Conservation (phyloP, 2,329 filamentous ascomycete genomes). For the Cordyceps farinosa region DNA sequence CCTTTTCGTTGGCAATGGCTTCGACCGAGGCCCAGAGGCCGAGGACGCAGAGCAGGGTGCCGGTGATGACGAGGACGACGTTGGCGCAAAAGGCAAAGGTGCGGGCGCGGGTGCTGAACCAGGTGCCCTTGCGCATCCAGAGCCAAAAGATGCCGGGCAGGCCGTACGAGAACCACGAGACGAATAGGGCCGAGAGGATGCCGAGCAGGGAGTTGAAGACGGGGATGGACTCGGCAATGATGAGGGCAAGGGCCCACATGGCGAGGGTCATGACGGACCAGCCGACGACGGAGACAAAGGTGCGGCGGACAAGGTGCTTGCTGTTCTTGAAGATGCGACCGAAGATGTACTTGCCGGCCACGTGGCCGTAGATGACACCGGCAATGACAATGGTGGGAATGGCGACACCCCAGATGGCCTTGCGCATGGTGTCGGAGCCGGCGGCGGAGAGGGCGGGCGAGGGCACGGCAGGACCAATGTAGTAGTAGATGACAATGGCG, state of each 20-base stretch:
- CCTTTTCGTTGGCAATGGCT: constrained; percentile 30
- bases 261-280: constrained; percentile 56
- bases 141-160: constrained; percentile 47
- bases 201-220: constrained; percentile 64
- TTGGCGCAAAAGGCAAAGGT: constrained; percentile 32
- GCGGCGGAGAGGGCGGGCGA: constrained; percentile 66
- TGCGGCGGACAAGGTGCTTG: constrained; percentile 50
- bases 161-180: constrained; percentile 62
- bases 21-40: constrained; percentile 40
- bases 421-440: constrained; percentile 48
- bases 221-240: constrained; percentile 67
- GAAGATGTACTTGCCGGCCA: constrained; percentile 65
- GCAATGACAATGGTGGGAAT: constrained; percentile 68
- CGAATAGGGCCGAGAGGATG: constrained; percentile 60
- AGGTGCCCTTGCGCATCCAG: constrained; percentile 43
- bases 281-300: constrained; percentile 46
- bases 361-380: constrained; percentile 66
- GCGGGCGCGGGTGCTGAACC: constrained; percentile 33
- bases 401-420: constrained; percentile 65
- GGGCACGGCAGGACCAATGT: constrained; percentile 56
- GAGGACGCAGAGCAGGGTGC: constrained; percentile 35
- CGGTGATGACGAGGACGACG: constrained; percentile 30
- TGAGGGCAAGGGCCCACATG: constrained; percentile 60
- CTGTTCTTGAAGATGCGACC: constrained; percentile 59
- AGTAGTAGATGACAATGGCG: constrained; percentile 65